Evolutionary conservation across 768 basidiomycete genomes (phyloP).

Genomic region (Naganishia vaughanmartiniae): DNA sequence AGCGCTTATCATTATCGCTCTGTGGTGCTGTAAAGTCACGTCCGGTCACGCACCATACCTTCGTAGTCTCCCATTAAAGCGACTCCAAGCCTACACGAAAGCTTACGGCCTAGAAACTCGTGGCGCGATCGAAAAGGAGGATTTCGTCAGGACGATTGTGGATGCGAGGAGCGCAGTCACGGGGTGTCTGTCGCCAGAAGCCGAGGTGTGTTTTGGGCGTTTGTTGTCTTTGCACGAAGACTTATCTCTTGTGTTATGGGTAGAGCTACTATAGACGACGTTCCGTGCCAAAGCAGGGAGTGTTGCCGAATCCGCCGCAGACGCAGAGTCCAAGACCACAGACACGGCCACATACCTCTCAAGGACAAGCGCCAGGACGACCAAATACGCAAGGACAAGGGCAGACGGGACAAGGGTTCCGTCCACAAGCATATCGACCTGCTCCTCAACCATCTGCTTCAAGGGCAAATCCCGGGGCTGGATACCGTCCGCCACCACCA

Average conservation of each 20-base stretch:
- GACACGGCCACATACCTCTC: background rate
- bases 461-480: slow-evolving; percentile 23
- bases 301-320: slow-evolving; percentile 23
- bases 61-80: slow-evolving; percentile 45
- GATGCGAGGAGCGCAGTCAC: slow-evolving; percentile 44
- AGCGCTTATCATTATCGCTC: background rate
- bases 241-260: background rate
- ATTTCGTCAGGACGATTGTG: slow-evolving; percentile 49
- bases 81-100: slow-evolving; percentile 48
- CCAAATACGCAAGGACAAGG: too few relatives aligned
- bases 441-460: background rate
- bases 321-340: slow-evolving; percentile 20
- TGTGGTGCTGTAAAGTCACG: slow-evolving; percentile 36
- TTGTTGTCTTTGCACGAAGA: background rate
- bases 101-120: slow-evolving; percentile 42
- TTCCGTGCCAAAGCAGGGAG: slow-evolving; percentile 45
- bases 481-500: slow-evolving; percentile 36
- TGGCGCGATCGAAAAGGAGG: slow-evolving; percentile 49
- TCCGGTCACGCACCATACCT: slow-evolving; percentile 41
- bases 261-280: slow-evolving; percentile 47
- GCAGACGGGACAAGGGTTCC: background rate
- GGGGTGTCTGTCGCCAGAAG: slow-evolving; percentile 46
- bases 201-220: slow-evolving; percentile 41
- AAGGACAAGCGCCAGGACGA: background rate
- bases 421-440: background rate